Evolutionary conservation across 2,329 filamentous ascomycete species (phyloP), one percentile per base, ranked within the genome.

Genomic region (Emmonsiellopsis sp.): DNA sequence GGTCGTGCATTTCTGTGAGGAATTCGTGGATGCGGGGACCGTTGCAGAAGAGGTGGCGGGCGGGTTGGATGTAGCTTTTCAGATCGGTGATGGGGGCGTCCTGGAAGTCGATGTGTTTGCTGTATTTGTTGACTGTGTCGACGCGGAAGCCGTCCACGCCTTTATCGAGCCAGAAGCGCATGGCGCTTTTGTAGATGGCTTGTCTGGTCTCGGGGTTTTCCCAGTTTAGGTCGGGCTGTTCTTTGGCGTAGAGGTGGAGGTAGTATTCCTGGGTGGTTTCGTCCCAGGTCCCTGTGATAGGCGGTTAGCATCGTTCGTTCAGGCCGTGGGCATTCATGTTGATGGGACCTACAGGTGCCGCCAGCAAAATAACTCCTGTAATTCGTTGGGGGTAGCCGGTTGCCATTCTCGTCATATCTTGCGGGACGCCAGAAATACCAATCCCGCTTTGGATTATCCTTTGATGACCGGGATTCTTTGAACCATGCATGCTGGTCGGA

Each of bases 141-240:
- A 86, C 77, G 9, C 84, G 77, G 70, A 86, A 87, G 2, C 84
- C 84, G 52, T 84, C 81, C 1, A 88, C 81, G 3, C 86, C 86
- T 33, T 78, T 77, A 42, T 84, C 73, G 1, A 90, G 77, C 87
- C 87, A 91, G 64, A 89, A 91, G 46, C 79, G 76, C 78, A 89
- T 86, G 1, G 83, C 74, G 6, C 75, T 77, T 36, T 84, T 76
- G 66, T 87, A 86, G 21, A 88, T 80, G 4, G 85, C 86, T 36
- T 76, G 69, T 4, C 86, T 77, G 0, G 82, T 78, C 27, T 77
- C 78, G 0, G 74, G 71, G 53, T 83, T 85, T 63, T 89, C 85
- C 86, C 86, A 91, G 67, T 91, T 91, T 11, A 91, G 73, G 61
- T 91, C 87, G 0, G 87, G 86, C 65, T 90, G 86, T 57, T 86